A percentile compares a stretch with the other conserved stretches of the same genome.
Conservation (phyloP, 1,284 basidiomycete species). For the Leccinum subatratum region DNA sequence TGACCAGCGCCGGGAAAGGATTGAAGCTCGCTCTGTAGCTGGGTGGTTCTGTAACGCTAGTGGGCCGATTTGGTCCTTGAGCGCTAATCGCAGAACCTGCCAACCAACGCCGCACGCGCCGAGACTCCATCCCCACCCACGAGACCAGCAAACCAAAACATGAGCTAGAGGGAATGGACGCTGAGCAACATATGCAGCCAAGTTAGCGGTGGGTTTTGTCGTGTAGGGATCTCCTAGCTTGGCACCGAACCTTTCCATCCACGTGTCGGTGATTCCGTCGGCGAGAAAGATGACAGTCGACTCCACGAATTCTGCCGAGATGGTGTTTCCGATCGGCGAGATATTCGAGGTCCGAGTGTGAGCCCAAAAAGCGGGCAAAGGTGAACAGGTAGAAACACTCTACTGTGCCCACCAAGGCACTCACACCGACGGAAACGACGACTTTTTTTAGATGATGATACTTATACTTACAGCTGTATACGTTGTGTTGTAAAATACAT, state of each 20-base stretch:
- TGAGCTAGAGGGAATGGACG: conserved; percentile 41
- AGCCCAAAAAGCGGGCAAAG: conserved; percentile 88
- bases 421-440: no score
- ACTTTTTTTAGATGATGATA: no score
- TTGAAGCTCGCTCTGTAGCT: conserved; percentile 84
- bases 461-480: no score
- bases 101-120: conserved; percentile 65
- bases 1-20: conserved; percentile 89
- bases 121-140: conserved; percentile 89
- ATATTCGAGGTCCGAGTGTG: conserved; percentile 92
- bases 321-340: conserved; percentile 45
- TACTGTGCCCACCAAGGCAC: no score
- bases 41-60: conserved; percentile 54
- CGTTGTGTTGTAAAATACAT: no score
- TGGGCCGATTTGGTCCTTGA: conserved; percentile 32
- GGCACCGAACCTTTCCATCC: conserved; percentile 94
- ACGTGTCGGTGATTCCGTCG: conserved; percentile 89
- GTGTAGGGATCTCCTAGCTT: conserved; percentile 79
- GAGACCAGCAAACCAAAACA: conserved; percentile 95
- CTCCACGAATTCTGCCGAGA: conserved; percentile 85
- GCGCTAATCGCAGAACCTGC: conserved; percentile 52
- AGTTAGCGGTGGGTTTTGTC: conserved; percentile 51
- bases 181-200: neutral
- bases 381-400: conserved; percentile 48
- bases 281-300: conserved; percentile 75